These are phyloP conservation scores for Calocybe gambosa DNA, from an alignment of 1,284 basidiomycete species.

Conservation along the genomic window DNA sequence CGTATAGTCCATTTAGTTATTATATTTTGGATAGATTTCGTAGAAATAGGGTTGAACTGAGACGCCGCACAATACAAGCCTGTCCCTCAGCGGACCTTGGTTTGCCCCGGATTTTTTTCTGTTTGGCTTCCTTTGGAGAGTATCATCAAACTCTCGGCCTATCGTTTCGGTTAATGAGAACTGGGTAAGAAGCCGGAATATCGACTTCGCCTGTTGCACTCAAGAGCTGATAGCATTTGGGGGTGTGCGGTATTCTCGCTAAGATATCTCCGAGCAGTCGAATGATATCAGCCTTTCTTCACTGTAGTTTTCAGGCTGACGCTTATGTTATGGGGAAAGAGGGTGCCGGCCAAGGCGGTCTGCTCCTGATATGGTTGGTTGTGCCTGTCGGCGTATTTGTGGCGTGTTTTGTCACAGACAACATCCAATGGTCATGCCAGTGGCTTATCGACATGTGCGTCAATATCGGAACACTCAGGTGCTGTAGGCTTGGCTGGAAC, in stretches of 20 bases:
- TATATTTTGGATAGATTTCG: constrained; percentile 11
- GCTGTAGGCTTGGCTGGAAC: constrained; percentile 1
- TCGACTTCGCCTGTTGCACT: constrained; percentile 1
- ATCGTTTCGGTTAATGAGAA: too few species aligned
- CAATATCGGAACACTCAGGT: constrained; percentile 6
- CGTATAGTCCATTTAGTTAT: too few species aligned
- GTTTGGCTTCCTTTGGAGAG: too few species aligned
- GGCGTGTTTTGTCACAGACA: constrained; percentile 4
- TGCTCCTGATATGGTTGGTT: constrained; percentile 6
- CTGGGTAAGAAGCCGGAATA: not conserved
- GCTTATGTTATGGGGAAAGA: constrained; percentile 3
- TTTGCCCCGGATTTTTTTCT: too few species aligned
- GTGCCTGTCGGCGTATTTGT: constrained; percentile 8
- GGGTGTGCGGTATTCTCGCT: not conserved
- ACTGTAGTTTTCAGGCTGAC: constrained; percentile 5
- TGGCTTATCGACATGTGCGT: constrained; percentile 8
- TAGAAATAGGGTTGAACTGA: constrained; percentile 11
- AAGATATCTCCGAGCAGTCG: constrained; percentile 13
- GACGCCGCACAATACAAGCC: constrained; percentile 3
- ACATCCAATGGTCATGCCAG: not conserved
- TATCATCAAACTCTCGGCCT: too few species aligned
- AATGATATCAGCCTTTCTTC: constrained; percentile 12
- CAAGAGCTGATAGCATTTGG: not conserved
- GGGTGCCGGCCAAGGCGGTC: constrained; percentile 10
- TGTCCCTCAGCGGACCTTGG: not conserved